A percentile compares a stretch with the other conserved stretches of the same genome.
Evolutionary conservation across 495 filamentous ascomycete species (phyloP).

Genomic region (Trichocladium antarcticum): DNA sequence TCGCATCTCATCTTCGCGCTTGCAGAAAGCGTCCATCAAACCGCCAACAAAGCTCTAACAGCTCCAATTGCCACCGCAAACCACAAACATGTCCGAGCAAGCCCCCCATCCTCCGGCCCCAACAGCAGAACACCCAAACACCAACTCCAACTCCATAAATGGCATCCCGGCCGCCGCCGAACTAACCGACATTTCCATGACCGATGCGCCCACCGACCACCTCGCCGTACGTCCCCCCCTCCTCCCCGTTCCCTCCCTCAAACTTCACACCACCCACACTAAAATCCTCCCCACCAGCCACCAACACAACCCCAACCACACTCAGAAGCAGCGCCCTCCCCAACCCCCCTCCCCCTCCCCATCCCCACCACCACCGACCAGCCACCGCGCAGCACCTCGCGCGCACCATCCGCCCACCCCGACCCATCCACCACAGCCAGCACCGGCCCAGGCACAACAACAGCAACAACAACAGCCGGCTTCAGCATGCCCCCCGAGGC

Average conservation of each 20-base stretch:
- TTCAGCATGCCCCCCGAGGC: conserved; percentile 44
- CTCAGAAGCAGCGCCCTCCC: background rate
- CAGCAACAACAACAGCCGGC: conserved; percentile 1
- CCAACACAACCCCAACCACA: background rate
- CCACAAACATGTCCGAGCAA: conserved; percentile 2
- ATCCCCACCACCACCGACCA: background rate
- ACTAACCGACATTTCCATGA: conserved; percentile 22
- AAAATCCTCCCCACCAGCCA: background rate
- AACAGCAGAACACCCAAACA: background rate
- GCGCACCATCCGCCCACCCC: conserved; percentile 44
- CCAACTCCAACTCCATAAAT: background rate
- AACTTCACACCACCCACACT: no score
- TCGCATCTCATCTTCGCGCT: background rate
- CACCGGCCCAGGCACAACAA: background rate
- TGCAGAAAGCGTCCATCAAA: background rate
- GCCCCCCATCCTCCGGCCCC: background rate
- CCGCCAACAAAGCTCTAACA: background rate
- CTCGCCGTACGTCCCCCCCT: background rate
- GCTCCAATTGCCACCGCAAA: background rate
- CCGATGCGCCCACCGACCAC: conserved; percentile 14
- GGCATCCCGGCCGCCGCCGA: background rate
- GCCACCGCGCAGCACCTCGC: conserved; percentile 29
- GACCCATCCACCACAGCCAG: conserved; percentile 20
- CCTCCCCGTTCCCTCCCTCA: background rate
- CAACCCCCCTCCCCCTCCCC: conserved; percentile 11